Percentiles rank a stretch among this genome's conserved stretches.
phyloP scores from a whole-genome alignment of 495 filamentous ascomycete genomes.

The Aspergillus carlsbadensis region DNA sequence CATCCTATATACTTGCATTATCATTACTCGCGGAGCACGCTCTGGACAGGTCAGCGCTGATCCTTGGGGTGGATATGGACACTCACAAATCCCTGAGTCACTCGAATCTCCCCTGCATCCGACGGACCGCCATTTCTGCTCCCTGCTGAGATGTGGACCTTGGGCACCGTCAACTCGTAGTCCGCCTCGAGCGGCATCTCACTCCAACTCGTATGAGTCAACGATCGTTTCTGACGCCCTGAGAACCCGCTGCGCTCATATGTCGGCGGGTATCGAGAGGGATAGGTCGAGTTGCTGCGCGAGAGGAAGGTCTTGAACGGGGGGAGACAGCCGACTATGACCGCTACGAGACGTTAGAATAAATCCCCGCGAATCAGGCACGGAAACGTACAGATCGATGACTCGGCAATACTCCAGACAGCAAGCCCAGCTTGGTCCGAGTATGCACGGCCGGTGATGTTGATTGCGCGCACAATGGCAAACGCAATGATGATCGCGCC shows the following conservation, averaged over 20 bases:
- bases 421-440: slow-evolving; percentile 26
- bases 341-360: slow-evolving; percentile 26
- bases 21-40: neutral
- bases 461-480: slow-evolving; percentile 31
- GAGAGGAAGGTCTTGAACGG: slow-evolving; percentile 42
- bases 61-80: neutral
- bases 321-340: slow-evolving; percentile 48
- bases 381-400: slow-evolving; percentile 27
- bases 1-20: neutral
- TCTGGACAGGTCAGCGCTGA: neutral
- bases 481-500: slow-evolving; percentile 32
- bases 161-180: slow-evolving; percentile 4
- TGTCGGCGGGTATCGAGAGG: slow-evolving; percentile 1
- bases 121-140: neutral
- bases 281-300: neutral
- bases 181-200: slow-evolving; percentile 9
- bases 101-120: slow-evolving; percentile 17
- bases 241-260: slow-evolving; percentile 11
- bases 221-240: neutral
- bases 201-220: slow-evolving; percentile 4
- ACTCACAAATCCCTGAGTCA: slow-evolving; percentile 26
- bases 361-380: neutral
- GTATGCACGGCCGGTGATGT: slow-evolving; percentile 25
- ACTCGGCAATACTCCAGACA: slow-evolving; percentile 34
- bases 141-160: slow-evolving; percentile 10